A percentile compares a stretch with the other conserved stretches of the same genome.
These are phyloP conservation scores for Cyclotella kingstonii DNA, from an alignment of 108 stramenopile species.

Conservation along the genomic window DNA sequence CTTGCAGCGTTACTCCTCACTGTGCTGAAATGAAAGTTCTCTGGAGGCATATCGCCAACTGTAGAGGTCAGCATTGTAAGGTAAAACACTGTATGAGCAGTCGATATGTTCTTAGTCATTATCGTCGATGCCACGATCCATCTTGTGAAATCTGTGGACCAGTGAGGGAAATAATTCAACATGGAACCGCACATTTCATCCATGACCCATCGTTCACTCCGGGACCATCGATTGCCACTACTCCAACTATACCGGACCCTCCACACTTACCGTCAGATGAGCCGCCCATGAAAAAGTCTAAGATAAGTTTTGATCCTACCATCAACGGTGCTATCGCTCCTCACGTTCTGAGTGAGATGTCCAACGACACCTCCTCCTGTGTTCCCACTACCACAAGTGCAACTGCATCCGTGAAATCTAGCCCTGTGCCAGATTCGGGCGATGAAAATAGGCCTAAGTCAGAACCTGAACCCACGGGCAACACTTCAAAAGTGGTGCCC, in stretches of 20 bases:
- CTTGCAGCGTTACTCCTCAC: conserved; percentile 93
- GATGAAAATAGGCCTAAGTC: conserved; percentile 12
- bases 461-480: neutral
- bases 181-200: conserved; percentile 48
- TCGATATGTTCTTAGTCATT: conserved; percentile 96
- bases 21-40: conserved; percentile 97
- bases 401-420: too few relatives aligned
- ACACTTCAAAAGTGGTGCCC: neutral
- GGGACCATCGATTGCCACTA: neutral
- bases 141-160: conserved; percentile 94
- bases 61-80: conserved; percentile 91
- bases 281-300: conserved; percentile 13
- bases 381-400: too few relatives aligned
- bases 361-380: too few relatives aligned
- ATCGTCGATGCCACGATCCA: conserved; percentile 92
- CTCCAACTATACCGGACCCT: conserved; percentile 8
- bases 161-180: conserved; percentile 92
- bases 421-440: neutral
- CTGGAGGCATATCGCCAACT: conserved; percentile 98
- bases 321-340: conserved; percentile 1
- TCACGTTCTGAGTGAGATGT: too few relatives aligned
- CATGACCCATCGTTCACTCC: conserved; percentile 24
- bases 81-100: conserved; percentile 97
- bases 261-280: neutral
- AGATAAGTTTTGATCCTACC: conserved; percentile 2